These are phyloP conservation scores for Didymella pomorum DNA, from an alignment of 2,329 filamentous ascomycete genomes.

Conservation along the genomic window DNA sequence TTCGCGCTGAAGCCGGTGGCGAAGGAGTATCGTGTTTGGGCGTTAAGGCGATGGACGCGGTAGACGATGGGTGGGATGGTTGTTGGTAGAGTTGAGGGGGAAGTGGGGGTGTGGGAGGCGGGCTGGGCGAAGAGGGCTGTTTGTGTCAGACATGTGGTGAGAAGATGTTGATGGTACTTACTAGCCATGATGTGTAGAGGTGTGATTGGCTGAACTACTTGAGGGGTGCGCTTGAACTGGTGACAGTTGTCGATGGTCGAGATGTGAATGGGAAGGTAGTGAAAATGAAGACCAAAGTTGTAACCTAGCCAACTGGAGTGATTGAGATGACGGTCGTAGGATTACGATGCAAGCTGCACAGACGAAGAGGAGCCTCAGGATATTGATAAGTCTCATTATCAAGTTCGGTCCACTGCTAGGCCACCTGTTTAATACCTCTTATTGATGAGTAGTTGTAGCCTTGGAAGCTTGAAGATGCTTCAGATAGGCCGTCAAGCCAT, in stretches of 20 bases:
- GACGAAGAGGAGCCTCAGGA: neutral
- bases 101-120: conserved; percentile 7
- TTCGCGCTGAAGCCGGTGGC: conserved; percentile 43
- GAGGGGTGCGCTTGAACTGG: neutral
- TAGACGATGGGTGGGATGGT: conserved; percentile 41
- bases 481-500: conserved; percentile 18
- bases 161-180: conserved; percentile 1
- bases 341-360: neutral
- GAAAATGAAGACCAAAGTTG: neutral
- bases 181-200: conserved; percentile 24
- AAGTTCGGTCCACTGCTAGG: neutral
- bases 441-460: neutral
- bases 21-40: conserved; percentile 46
- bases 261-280: neutral
- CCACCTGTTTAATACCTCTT: neutral
- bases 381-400: neutral
- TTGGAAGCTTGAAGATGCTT: neutral
- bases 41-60: conserved; percentile 38
- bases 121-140: conserved; percentile 24
- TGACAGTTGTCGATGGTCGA: neutral
- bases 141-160: neutral
- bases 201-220: neutral
- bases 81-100: conserved; percentile 26
- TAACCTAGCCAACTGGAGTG: neutral
- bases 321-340: neutral